Base-by-base conservation (phyloP, 2,329 filamentous ascomycete species). In the Ophiostoma australiae region DNA sequence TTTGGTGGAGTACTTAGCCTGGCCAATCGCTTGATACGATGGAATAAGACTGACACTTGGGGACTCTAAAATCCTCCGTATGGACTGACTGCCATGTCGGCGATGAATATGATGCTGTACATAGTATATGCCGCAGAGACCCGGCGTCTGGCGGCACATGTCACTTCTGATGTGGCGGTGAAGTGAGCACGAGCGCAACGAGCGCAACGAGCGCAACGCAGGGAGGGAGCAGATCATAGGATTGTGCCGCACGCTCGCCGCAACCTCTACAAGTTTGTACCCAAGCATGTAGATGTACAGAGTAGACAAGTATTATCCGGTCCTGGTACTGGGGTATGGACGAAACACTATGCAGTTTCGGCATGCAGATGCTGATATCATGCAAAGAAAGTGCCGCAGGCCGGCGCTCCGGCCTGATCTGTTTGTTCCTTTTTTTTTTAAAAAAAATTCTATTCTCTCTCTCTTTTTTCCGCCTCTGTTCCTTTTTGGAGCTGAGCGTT, bases 201-300 rank as follows among this genome's bases (percentile, higher is more conserved):
- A 31, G 27, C 27, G 27, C 27, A 31, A 58, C n/a, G 27, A 27
- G 52, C 17, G 52, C 52, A 58, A 58, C 23, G n/a, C 52, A 58
- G 52, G 52, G 52, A 58, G 52, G 52, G n/a, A 27, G 52, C 23
- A 58, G 52, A 58, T 58, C 52, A 27, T 17, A 58, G 52, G 52
- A 58, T 27, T 58, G 52, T 23, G 52, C 52, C 52, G 52, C 23
- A 58, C 2, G n/a, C 48, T 55, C 20, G 48, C 41, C 5, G 41
- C 41, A 44, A 44, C 41, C 41, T 44, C 6, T 44, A 39, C 37
- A 39, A 39, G 8, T 13, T 13, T 41, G 39, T 41, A 41, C 10
- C 15, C 11, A 41, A 41, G 10, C 3, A 1, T 41, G 10, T 41
- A 11, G 39, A 41, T 41, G 39, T 31, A 31, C 27, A 31, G 3